Evolutionary conservation across 2,329 filamentous ascomycete species (phyloP), one percentile per base, ranked within the genome.

Genomic region (Epicoccum sorghinum): DNA sequence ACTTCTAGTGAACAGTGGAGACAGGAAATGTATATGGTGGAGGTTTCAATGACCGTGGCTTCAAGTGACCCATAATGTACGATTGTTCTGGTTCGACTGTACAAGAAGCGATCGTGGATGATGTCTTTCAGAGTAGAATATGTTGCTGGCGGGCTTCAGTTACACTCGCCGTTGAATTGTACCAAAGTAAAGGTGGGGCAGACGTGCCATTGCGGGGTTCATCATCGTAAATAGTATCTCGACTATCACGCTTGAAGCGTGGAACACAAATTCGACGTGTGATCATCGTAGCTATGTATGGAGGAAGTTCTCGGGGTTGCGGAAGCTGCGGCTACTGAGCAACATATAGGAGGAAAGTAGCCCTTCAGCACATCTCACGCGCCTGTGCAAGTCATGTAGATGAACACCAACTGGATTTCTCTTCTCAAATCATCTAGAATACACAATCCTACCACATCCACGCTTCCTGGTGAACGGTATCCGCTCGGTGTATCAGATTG

Each of bases 341-440:
- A 25, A 18, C 36, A 22, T 13, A 14, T 35, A 6, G 1, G 2
- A 7, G 7, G 13, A 6, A 30, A 23, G 29, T 24, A 14, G 32
- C 13, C 23, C 42, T 30, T 4, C 9, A 18, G 22, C 29, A 42
- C 23, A 7, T 4, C 14, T 14, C 30, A 29, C 18, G 18, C 37
- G 25, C 14, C 25, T 35, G 14, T n/a, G 41, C 29, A 41, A n/a
- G 25, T 18, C 30, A 38, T 42, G 43, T 52, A 52, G 43, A 52
- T 52, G 49, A 52, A 42, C 37, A 52, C 49, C 52, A 37, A 50
- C 52, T 69, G 62, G 54, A 67, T 68, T 65, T 53, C 38, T 62
- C 60, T 61, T 64, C 60, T 55, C 55, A 60, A 18, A 61, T 60
- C 64, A 66, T 68, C 70, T 73, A 74, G 60, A 72, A 66, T 72